Conservation (phyloP, 2,329 filamentous ascomycete genomes). For the Aphanocladium album region DNA sequence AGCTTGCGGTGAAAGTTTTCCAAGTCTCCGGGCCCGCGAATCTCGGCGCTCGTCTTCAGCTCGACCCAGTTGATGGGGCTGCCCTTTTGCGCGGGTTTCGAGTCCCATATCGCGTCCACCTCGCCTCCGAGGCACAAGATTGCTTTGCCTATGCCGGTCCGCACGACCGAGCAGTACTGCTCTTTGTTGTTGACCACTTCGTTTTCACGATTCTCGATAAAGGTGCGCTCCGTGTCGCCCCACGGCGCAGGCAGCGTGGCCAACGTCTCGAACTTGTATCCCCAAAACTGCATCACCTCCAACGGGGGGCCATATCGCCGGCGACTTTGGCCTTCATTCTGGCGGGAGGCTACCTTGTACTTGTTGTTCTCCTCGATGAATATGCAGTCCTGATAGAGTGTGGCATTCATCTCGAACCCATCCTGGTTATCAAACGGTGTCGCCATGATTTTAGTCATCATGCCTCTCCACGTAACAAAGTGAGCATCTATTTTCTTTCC, state of each 20-base stretch:
- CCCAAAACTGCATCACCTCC: constrained; percentile 90
- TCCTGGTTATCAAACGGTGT: constrained; percentile 77
- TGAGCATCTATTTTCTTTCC: constrained; percentile 67
- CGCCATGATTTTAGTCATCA: constrained; percentile 98
- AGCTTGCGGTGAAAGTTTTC: constrained; percentile 82
- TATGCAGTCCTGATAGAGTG: constrained; percentile 67
- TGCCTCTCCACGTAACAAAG: constrained; percentile 89
- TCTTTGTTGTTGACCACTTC: constrained; percentile 79
- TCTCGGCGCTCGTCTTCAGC: constrained; percentile 80
- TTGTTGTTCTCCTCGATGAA: constrained; percentile 90
- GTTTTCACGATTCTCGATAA: constrained; percentile 71
- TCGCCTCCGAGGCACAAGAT: constrained; percentile 82
- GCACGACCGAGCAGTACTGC: constrained; percentile 93
- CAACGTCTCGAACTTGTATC: constrained; percentile 94
- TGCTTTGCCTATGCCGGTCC: constrained; percentile 75
- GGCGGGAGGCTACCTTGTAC: constrained; percentile 60
- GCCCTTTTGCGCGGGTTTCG: constrained; percentile 61
- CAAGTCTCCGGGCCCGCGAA: constrained; percentile 62
- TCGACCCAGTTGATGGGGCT: constrained; percentile 88
- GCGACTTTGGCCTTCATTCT: constrained; percentile 39
- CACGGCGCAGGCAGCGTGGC: constrained; percentile 71
- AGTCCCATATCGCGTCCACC: constrained; percentile 88
- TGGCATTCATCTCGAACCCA: constrained; percentile 95
- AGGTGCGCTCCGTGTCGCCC: constrained; percentile 64
- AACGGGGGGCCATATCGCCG: constrained; percentile 47